Base-by-base conservation (phyloP, 1,284 basidiomycete genomes). In the Sanghuangporus weigelae region DNA sequence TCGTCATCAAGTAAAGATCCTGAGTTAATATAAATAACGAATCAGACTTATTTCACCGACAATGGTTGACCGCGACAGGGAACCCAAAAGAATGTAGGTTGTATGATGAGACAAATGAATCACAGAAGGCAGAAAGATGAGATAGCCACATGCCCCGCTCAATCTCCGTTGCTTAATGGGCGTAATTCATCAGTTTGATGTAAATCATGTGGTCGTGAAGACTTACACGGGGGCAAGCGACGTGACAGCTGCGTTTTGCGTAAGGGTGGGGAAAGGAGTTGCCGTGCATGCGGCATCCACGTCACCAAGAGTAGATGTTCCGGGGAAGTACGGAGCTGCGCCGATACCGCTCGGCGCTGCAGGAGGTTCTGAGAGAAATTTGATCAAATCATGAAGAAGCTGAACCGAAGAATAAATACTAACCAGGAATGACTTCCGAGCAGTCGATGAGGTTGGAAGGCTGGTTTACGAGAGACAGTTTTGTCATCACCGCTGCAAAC, bases 401-500 rank as follows among this genome's bases (percentile, higher is more conserved):
- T 56, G 16, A 39, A 23, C 31, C 50, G 50, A 44, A n/a, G 16
- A 46, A 14, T 7, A 46, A 19, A 12, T 14, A 49, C 59, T 26
- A 31, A 65, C 64, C 39, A 11, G 65, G 67, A 59, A 68, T 65
- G 39, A 66, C 64, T 26, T 69, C 67, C 23, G 67, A 64, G 62
- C 67, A 69, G 67, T 69, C 66, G 44, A 62, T 63, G 36, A 69
- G 56, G n/a, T 38, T 26, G 3, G 42, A 23, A 31, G 63, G 31
- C 23, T 68, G 66, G 7, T 51, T 61, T 10, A 68, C 44, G 23
- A 66, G 19, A 23, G 67, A 62, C 12, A 69, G 42, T 60, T 68
- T 69, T 2, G 53, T 40, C 68, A 67, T 66, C n/a, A 64, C 68
- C 16, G 63, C 72, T 19, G 70, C 71, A 72, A 78, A 78, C 1